Evolutionary conservation across 2,329 filamentous ascomycete species (phyloP).

Genomic region (Botryotinia narcissicola): DNA sequence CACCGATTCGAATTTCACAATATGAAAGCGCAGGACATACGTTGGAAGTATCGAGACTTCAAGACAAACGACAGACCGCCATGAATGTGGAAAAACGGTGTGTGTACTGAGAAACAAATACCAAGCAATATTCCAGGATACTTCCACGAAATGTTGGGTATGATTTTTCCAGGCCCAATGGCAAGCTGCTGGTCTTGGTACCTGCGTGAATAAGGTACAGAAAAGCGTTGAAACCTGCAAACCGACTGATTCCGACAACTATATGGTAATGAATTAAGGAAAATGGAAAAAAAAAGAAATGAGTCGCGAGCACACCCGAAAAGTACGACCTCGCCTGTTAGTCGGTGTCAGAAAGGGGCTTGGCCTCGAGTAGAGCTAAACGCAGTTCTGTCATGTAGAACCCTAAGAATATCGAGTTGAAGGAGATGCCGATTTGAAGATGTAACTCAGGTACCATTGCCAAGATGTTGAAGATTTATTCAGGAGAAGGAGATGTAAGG

Average conservation of each 20-base stretch:
- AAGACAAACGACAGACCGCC: neutral
- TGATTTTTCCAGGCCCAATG: neutral
- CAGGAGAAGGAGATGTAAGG: neutral
- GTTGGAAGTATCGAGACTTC: neutral
- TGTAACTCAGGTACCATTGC: neutral
- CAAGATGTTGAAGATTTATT: neutral
- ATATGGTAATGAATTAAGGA: neutral
- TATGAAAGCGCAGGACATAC: neutral
- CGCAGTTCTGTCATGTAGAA: neutral
- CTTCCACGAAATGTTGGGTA: neutral
- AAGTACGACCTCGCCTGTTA: neutral
- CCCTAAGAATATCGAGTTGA: neutral
- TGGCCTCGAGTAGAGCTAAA: neutral
- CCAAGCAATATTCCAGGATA: neutral
- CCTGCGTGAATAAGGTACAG: neutral
- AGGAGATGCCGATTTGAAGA: neutral
- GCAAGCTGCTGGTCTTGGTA: neutral
- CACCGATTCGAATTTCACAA: neutral
- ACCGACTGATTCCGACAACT: neutral
- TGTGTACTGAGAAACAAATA: neutral
- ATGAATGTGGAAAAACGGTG: neutral
- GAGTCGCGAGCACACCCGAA: neutral
- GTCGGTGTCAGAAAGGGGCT: constrained; percentile 12
- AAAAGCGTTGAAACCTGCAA: neutral
- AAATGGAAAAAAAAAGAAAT: neutral